Base-by-base conservation (phyloP, 2,329 filamentous ascomycete species). In the Xylariaceae sp. region DNA sequence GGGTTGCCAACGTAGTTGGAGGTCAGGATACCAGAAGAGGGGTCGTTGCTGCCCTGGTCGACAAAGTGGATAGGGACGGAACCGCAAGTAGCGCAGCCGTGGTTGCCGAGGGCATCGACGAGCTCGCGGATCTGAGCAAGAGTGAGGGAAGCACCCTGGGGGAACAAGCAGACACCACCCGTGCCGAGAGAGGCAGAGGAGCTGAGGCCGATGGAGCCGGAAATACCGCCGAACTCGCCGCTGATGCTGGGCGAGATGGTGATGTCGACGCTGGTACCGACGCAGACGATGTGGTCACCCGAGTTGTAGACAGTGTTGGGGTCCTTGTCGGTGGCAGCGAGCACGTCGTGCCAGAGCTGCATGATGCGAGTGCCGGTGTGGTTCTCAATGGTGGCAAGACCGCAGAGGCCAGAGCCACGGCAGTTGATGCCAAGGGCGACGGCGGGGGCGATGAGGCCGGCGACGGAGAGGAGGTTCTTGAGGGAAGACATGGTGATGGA, bases 11-110 rank as follows among this genome's bases (percentile, higher is more conserved):
- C 63, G 50, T 65, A 65, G 57, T 65, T 65, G 52, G 59, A 65
- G 10, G 63, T 65, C 35, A 65, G 48, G 50, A 65, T 65, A 3
- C 63, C 63, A 2, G 50, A 55, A 3, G 61, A 63, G 0, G 63
- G 63, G 59, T 63, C 57, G 42, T 65, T 65, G 55, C 59, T 63
- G 15, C 51, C 54, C 59, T 61, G 35, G 35, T 65, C 63, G 53
- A 65, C 61, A 42, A 60, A 65, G 53, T 63, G 61, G 42, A 65
- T 63, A 4, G 63, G 63, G 10, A 65, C 63, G 6, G 58, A 62
- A 2, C 63, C 63, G 55, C 63, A 65, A 39, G 63, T 63, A 4
- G 51, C 30, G 51, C 63, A 65, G 34, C 59, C 61, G 30, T 65
- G 63, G 37, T 63, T 13, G 51, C 59, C 58, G 4, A 65, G 15